Percentiles rank a stretch among this genome's conserved stretches.
These are phyloP conservation scores for Penicillium frequentans DNA, from an alignment of 2,329 filamentous ascomycete genomes.

Conservation along the genomic window DNA sequence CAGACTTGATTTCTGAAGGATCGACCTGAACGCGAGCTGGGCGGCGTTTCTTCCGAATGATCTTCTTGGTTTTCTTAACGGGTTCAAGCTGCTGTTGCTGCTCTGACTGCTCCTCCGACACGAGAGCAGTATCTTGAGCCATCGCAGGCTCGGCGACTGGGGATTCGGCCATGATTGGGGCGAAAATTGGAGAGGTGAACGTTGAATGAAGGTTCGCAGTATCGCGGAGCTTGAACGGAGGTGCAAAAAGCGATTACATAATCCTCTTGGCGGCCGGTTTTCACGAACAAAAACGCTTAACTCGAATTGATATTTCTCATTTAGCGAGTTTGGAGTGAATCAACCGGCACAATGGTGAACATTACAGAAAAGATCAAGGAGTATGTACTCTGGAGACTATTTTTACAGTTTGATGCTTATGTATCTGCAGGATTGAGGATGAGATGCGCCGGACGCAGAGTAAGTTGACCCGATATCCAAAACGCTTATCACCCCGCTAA, in stretches of 20 bases:
- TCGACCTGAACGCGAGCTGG: constrained; percentile 92
- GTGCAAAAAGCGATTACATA: neutral
- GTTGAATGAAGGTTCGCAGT: neutral
- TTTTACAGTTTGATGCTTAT: neutral
- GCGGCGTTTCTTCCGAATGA: constrained; percentile 85
- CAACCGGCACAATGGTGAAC: constrained; percentile 76
- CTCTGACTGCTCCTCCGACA: constrained; percentile 3
- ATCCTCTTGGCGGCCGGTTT: neutral
- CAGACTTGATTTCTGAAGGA: constrained; percentile 74
- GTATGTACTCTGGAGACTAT: constrained; percentile 47
- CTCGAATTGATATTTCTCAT: neutral
- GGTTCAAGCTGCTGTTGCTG: constrained; percentile 21
- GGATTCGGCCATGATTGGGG: neutral
- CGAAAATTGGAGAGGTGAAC: neutral
- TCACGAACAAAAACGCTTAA: neutral
- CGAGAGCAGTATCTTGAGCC: neutral
- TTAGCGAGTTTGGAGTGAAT: neutral
- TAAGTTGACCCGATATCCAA: constrained; percentile 49
- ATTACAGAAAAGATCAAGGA: constrained; percentile 99
- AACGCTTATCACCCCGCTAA: constrained; percentile 25
- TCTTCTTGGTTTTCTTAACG: constrained; percentile 76
- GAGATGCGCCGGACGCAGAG: constrained; percentile 99
- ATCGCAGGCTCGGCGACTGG: constrained; percentile 25
- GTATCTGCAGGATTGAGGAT: constrained; percentile 80
- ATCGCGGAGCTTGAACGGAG: neutral